Conservation (phyloP, 345 rosid species). For the Alliaria petiolata region DNA sequence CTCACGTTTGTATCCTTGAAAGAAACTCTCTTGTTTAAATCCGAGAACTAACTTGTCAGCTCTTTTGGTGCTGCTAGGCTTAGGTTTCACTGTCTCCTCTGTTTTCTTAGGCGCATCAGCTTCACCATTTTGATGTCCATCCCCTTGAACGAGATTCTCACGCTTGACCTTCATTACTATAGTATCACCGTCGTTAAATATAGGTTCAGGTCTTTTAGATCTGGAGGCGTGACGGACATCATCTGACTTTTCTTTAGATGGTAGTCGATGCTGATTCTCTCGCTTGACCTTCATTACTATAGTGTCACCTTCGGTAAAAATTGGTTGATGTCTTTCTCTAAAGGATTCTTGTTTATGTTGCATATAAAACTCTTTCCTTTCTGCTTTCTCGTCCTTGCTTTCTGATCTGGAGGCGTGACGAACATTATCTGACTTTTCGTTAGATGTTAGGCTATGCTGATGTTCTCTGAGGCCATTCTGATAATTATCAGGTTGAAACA, state of each 20-base stretch:
- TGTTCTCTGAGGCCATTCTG: constrained; percentile 17
- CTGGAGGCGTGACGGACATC: constrained; percentile 5
- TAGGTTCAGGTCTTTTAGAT: constrained; percentile 12
- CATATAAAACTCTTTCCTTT: constrained; percentile 27
- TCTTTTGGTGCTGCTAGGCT: constrained; percentile 43
- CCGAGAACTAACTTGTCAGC: constrained; percentile 34
- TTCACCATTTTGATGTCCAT: constrained; percentile 37
- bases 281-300: background rate
- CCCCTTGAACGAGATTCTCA: constrained; percentile 31
- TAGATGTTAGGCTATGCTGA: constrained; percentile 16
- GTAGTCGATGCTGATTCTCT: constrained; percentile 22
- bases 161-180: constrained; percentile 35
- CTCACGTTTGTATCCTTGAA: constrained; percentile 39
- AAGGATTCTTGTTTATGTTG: constrained; percentile 32
- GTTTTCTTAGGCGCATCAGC: constrained; percentile 34
- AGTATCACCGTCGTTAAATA: constrained; percentile 28
- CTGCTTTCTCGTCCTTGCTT: background rate
- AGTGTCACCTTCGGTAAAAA: too few species aligned
- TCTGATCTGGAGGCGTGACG: constrained; percentile 6
- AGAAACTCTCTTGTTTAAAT: constrained; percentile 38
- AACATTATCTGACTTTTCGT: constrained; percentile 17
- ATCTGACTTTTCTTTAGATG: constrained; percentile 16
- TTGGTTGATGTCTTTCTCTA: constrained; percentile 19
- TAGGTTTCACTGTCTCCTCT: constrained; percentile 41
- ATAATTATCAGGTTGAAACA: constrained; percentile 16